Percentiles rank a stretch among this genome's conserved stretches.
These are phyloP conservation scores for Grigorovia transvaalensis DNA, from an alignment of 805 yeast species.

Conservation along the genomic window DNA sequence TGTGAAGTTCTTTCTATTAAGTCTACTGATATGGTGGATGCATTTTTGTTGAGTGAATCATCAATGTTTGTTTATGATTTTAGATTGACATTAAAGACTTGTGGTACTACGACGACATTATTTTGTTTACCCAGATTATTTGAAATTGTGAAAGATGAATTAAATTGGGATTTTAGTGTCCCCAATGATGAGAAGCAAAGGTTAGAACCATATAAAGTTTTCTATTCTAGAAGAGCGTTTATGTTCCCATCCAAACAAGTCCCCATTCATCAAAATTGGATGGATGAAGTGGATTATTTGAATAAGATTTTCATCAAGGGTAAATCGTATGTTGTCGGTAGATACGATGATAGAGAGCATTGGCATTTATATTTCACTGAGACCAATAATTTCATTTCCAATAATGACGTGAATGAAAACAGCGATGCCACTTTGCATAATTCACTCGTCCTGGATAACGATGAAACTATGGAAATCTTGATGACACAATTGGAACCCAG, in stretches of 20 bases:
- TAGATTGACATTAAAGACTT: constrained; percentile 79
- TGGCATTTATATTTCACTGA: constrained; percentile 83
- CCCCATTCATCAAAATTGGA: constrained; percentile 78
- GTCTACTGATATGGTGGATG: constrained; percentile 56
- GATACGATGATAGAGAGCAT: constrained; percentile 53
- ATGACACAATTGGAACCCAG: constrained; percentile 73
- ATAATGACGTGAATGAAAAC: neutral
- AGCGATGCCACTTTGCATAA: constrained; percentile 3
- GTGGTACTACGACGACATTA: constrained; percentile 91
- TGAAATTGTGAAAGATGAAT: constrained; percentile 35
- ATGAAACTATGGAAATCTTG: constrained; percentile 77
- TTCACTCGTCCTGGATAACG: constrained; percentile 21
- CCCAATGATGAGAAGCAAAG: constrained; percentile 4
- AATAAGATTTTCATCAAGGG: constrained; percentile 55
- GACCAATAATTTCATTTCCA: constrained; percentile 7
- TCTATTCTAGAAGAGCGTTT: constrained; percentile 84
- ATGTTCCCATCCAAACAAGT: constrained; percentile 85
- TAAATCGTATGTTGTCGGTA: constrained; percentile 68
- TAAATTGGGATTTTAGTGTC: constrained; percentile 32
- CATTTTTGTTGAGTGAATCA: constrained; percentile 80
- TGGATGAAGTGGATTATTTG: constrained; percentile 61
- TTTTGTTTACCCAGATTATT: constrained; percentile 62
- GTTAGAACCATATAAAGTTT: constrained; percentile 49
- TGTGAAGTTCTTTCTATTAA: constrained; percentile 83
- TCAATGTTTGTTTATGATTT: constrained; percentile 83